phyloP scores from a whole-genome alignment of 768 basidiomycete genomes.

The Roridomyces roridus region DNA sequence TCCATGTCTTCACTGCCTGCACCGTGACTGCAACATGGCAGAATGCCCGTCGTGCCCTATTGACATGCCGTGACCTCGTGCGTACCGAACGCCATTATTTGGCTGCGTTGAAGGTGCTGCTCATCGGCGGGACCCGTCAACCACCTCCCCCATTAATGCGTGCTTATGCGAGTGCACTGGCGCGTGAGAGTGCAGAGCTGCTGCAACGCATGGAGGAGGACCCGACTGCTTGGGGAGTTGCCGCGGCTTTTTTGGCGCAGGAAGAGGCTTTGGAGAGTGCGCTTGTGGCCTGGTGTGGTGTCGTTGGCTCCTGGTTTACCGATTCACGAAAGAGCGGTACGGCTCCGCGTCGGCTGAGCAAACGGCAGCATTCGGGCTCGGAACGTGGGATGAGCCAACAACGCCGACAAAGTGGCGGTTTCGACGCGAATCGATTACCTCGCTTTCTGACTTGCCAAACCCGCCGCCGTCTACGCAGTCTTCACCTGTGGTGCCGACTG shows the following conservation, averaged over 20 bases:
- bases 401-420: not conserved
- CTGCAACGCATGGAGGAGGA: conserved; percentile 58
- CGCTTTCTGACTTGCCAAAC: not conserved
- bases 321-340: not conserved
- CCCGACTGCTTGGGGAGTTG: conserved; percentile 70
- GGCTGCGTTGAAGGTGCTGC: conserved; percentile 38
- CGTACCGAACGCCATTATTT: conserved; percentile 52
- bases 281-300: conserved; percentile 64
- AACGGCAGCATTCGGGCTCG: conserved; percentile 6
- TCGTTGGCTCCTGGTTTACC: conserved; percentile 38
- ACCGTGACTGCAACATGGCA: conserved; percentile 25
- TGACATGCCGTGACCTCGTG: conserved; percentile 35
- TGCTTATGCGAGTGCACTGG: conserved; percentile 55
- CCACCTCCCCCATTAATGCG: conserved; percentile 60
- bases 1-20: conserved; percentile 14
- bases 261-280: conserved; percentile 60
- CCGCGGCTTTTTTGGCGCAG: conserved; percentile 60
- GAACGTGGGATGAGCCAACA: not conserved
- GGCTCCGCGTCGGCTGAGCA: conserved; percentile 12
- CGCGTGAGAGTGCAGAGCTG: conserved; percentile 55
- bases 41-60: conserved; percentile 31
- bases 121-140: conserved; percentile 44
- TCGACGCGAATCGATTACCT: not conserved
- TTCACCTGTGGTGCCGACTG: too few species aligned
- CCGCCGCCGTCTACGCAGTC: too few species aligned